Evolutionary conservation across 1,284 basidiomycete species (phyloP), one percentile per base, ranked within the genome.

Genomic region (Retiboletus flavoniger): DNA sequence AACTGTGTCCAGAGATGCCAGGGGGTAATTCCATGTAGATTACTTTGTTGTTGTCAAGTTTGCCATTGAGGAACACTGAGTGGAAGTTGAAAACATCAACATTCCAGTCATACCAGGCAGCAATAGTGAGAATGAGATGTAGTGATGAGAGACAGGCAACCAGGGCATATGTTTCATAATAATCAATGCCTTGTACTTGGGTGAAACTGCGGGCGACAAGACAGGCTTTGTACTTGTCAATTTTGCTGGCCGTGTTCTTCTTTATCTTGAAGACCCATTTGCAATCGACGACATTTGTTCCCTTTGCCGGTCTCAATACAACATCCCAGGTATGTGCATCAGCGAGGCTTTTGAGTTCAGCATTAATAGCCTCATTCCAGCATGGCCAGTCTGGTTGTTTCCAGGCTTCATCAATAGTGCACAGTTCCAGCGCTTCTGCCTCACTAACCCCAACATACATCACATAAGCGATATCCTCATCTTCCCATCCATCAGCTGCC

Each of bases 231-330:
- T 40, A 48, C 7, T 40, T 39, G 17, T 40, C 11, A 14, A 40
- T 28, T 9, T 39, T 21, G 7, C 47, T 38, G n/a, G 36, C 36
- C 28, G 36, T 19, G 4, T 50, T 42, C 16, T 38, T 44, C 26
- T 51, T 45, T 3, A 51, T 38, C 8, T 51, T 51, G 42, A 51
- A 49, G 17, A 49, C 47, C 28, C 38, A 41, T 17, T 49, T 49
- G n/a, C n/a, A n/a, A n/a, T n/a, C n/a, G n/a, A n/a, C n/a, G n/a
- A n/a, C 29, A 31, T 55, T 55, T 1, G 38, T 53, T 4, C 34
- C 28, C 16, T 41, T 55, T 2, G 13, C 17, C 17, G 10, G 51
- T n/a, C 11, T 0, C 0, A 5, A 19, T 26, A 47, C 9, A 0
- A 55, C 3, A 1, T 54, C 28, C 51, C 51, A 54, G 17, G 43